Base-by-base conservation (phyloP, 345 rosid species). In the Balakata baccata region DNA sequence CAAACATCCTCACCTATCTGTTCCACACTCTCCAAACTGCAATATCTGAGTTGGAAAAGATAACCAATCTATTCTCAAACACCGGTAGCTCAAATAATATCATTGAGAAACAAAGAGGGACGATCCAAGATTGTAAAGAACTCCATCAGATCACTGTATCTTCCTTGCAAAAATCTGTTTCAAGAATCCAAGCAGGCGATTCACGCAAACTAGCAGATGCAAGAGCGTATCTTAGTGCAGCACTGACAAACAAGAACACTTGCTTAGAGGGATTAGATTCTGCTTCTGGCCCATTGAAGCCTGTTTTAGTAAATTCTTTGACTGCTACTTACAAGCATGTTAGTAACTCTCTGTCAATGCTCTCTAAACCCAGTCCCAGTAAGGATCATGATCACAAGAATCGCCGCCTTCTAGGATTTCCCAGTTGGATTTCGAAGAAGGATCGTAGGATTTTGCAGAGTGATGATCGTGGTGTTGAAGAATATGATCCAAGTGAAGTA, bases 171-270 rank as follows among this genome's bases (percentile, higher is more conserved):
- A 80, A 75, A 68, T 84, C 96, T 12, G 75, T 90, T 47, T 75
- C 93, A 6, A 77, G 68, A 49, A 69, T 90, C 81, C 77, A 59
- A 52, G 53, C 82, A 2, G 79, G 74, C 7, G 81, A 84, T 66
- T 17, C 87, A 16, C 59, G 64, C 23, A 86, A 83, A 49, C 68
- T 93, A 58, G 75, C 81, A 0, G 95, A 92, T 71, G 85, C 89
- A 46, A 85, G 87, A 70, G 78, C 91, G 37, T 94, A 86, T 69
- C 86, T 94, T 0, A 87, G 92, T 41, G 97, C 97, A 25, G 90
- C 93, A 58, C 83, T 92, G 17, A 92, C 95, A 2, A 94, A 94
- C 90, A 88, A 89, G 88, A 84, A 81, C 75, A 94, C 98, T 2
- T 94, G 98, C 81, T 82, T 92, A 45, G 97, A 94, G 70, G 96